Evolutionary conservation across 2,329 filamentous ascomycete genomes (phyloP), one percentile per base, ranked within the genome.

Genomic region (Beauveria caledonica): DNA sequence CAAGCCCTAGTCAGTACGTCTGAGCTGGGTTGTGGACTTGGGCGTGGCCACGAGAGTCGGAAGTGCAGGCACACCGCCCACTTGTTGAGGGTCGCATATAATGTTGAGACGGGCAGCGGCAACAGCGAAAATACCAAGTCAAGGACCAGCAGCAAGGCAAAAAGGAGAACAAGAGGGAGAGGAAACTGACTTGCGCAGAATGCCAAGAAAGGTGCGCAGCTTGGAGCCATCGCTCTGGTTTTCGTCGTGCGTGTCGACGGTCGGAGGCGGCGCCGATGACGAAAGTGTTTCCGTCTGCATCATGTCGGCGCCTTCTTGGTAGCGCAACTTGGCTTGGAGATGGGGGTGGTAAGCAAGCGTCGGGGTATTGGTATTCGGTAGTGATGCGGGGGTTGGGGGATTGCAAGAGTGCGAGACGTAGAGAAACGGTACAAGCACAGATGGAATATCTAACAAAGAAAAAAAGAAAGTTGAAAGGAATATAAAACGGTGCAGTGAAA

Each of bases 191-290:
- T 89, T 96, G 76, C 88, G 87, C 70, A 97, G 76, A 66, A 97
- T 96, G 58, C 86, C 85, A 63, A 97, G 74, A 70, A 97, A 96
- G 1, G 90, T 95, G 76, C 86, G 89, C 69, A 97, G 79, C 80
- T 96, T 96, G 66, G 89, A 93, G 66, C 85, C 86, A 62, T 97
- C 92, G 76, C 90, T 92, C 65, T 80, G 79, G 25, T 71, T 64
- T 66, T 81, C 79, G 60, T 80, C 79, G 17, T 74, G 66, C 36
- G 71, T 63, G 40, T 72, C 72, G 63, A 68, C 68, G 60, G 64
- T 67, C 54, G 68, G 67, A 27, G 57, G 71, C 63, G 68, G 66
- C 65, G 69, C 64, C 65, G 74, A 71, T 66, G 74, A 72, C 70
- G 75, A 71, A 74, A 75, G 74, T 63, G 63, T 65, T 58, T 70